A percentile compares a stretch with the other conserved stretches of the same genome.
These are phyloP conservation scores for Cyclocybe aegerita DNA, from an alignment of 768 basidiomycete genomes.

Conservation along the genomic window DNA sequence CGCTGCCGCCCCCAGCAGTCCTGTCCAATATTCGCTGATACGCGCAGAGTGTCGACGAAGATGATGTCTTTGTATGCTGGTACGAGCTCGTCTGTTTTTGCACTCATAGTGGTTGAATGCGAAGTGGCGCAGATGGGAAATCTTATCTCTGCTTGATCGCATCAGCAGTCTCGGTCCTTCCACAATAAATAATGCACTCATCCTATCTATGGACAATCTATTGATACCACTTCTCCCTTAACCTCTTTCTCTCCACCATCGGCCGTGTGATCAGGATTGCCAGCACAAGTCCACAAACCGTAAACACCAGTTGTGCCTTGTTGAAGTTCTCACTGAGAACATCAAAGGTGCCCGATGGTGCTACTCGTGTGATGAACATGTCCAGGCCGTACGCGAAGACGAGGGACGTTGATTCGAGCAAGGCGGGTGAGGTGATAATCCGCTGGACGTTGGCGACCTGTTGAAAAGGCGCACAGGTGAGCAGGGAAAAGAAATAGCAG, in stretches of 20 bases:
- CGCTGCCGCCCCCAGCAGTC: conserved; percentile 52
- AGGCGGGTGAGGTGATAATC: conserved; percentile 77
- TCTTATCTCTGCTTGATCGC: too few species aligned
- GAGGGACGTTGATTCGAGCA: conserved; percentile 90
- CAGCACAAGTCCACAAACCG: conserved; percentile 64
- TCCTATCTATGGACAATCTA: conserved; percentile 18
- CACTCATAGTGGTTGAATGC: too few species aligned
- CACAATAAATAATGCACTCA: not conserved
- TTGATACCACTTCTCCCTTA: conserved; percentile 75
- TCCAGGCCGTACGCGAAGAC: conserved; percentile 88
- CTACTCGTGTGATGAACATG: conserved; percentile 81
- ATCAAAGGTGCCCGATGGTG: conserved; percentile 91
- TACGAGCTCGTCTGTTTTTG: too few species aligned
- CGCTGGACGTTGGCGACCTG: conserved; percentile 69
- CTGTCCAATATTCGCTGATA: conserved; percentile 41
- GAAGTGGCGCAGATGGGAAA: too few species aligned
- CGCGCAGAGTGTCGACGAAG: conserved; percentile 40
- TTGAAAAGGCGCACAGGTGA: not conserved
- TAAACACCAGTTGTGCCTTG: conserved; percentile 86
- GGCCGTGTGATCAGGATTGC: conserved; percentile 85
- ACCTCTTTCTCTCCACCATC: conserved; percentile 68
- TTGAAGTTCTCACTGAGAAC: conserved; percentile 91
- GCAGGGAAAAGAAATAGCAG: not conserved
- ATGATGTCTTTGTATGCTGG: conserved; percentile 35
- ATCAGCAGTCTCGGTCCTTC: too few species aligned